Conservation (phyloP, 73 alveolate genomes). For the Breviolum minutum region DNA sequence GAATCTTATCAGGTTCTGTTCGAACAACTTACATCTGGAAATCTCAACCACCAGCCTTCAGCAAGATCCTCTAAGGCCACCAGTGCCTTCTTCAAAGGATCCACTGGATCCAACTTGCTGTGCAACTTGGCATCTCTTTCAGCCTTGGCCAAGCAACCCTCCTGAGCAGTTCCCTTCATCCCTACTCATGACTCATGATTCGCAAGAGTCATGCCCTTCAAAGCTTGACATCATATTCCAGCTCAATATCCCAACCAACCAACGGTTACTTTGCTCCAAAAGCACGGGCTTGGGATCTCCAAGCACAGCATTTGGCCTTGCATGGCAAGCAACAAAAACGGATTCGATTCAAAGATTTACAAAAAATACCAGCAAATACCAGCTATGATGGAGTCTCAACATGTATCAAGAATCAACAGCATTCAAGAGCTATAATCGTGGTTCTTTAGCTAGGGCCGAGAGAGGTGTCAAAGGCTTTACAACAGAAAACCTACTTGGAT, state of each 20-base stretch:
- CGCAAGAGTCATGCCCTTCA: not conserved
- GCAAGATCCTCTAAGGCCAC: slow-evolving; percentile 14
- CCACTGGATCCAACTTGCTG: not conserved
- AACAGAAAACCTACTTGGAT: too few relatives aligned
- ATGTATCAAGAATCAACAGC: too few relatives aligned
- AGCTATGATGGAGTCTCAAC: too few relatives aligned
- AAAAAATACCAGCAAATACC: too few relatives aligned
- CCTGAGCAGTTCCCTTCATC: not conserved
- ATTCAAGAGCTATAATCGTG: too few relatives aligned
- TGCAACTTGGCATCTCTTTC: slow-evolving; percentile 38
- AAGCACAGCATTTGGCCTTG: slow-evolving; percentile 38
- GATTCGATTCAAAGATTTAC: not conserved
- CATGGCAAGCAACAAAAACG: not conserved
- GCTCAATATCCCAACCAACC: not conserved
- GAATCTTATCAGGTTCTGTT: not conserved
- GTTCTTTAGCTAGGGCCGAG: too few relatives aligned
- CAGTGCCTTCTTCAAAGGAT: slow-evolving; percentile 58
- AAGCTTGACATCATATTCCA: not conserved
- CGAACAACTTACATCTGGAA: not conserved
- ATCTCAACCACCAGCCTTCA: not conserved
- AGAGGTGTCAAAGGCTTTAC: too few relatives aligned
- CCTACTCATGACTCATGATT: not conserved
- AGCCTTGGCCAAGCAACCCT: not conserved
- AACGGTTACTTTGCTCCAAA: not conserved
- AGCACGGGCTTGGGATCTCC: slow-evolving; percentile 34